Evolutionary conservation across 805 yeast genomes (phyloP).

Genomic region (Lipomyces orientalis): DNA sequence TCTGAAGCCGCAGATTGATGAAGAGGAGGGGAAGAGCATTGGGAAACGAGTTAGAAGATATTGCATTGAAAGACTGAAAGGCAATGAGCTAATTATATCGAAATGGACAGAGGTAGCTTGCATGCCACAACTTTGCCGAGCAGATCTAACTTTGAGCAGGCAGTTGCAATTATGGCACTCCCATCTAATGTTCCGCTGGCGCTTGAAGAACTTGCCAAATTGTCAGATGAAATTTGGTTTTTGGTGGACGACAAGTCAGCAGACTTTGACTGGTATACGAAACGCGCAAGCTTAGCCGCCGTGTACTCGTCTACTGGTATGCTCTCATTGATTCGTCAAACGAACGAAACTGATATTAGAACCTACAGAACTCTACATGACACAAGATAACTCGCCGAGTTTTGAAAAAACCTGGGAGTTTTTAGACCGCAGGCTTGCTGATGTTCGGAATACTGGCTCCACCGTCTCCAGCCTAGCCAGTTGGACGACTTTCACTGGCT

Average conservation of each 20-base stretch:
- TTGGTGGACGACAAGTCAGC: conserved; percentile 77
- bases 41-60: conserved; percentile 49
- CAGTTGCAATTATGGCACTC: conserved; percentile 64
- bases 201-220: conserved; percentile 68
- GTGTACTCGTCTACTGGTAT: conserved; percentile 61
- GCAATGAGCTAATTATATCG: conserved; percentile 56
- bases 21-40: conserved; percentile 52
- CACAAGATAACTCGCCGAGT: conserved; percentile 67
- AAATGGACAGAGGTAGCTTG: conserved; percentile 45
- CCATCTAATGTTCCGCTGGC: conserved; percentile 67
- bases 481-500: conserved; percentile 73
- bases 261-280: conserved; percentile 93
- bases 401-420: conserved; percentile 66
- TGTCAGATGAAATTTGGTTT: conserved; percentile 83
- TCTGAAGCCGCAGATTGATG: conserved; percentile 37
- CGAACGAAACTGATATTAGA: background rate
- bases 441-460: conserved; percentile 60
- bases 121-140: background rate
- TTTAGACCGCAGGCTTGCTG: conserved; percentile 63
- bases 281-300: conserved; percentile 71
- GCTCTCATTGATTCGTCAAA: background rate
- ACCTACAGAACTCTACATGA: conserved; percentile 69
- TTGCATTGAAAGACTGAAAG: conserved; percentile 53
- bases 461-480: conserved; percentile 72
- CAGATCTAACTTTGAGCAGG: conserved; percentile 41